Conservation (phyloP, 148 eudicot genomes). For the Rhododendron ovatum region DNA sequence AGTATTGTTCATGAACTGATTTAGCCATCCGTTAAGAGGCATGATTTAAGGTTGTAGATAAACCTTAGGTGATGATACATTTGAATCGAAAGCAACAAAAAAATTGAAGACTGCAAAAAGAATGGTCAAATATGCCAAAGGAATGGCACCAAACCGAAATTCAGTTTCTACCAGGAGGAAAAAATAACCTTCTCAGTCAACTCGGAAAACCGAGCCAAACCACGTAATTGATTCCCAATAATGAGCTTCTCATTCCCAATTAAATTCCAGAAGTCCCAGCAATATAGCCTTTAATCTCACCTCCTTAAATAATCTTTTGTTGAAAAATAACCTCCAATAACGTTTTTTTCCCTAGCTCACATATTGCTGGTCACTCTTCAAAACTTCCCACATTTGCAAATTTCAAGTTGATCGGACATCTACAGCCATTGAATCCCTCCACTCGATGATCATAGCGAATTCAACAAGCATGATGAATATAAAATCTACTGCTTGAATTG, state of each 20-base stretch:
- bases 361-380: not conserved
- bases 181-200: not conserved
- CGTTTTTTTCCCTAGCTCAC: not conserved
- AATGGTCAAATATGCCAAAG: not conserved
- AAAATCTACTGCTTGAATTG: not conserved
- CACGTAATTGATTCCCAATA: not conserved
- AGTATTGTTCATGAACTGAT: not conserved
- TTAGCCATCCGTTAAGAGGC: not conserved
- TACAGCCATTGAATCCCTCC: not conserved
- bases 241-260: not conserved
- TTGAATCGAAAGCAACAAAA: not conserved
- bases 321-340: not conserved
- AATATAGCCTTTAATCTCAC: not conserved
- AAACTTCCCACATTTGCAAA: not conserved
- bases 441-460: not conserved
- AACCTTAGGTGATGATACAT: not conserved
- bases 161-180: not conserved
- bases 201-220: not conserved
- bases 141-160: not conserved
- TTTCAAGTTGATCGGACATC: not conserved
- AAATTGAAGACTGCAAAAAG: not conserved
- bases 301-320: not conserved
- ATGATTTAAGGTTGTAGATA: not conserved
- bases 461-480: not conserved
- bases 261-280: not conserved